A percentile compares a stretch with the other conserved stretches of the same genome.
Evolutionary conservation across 2,329 filamentous ascomycete species (phyloP).

Genomic region (Sporothrix schenckii): DNA sequence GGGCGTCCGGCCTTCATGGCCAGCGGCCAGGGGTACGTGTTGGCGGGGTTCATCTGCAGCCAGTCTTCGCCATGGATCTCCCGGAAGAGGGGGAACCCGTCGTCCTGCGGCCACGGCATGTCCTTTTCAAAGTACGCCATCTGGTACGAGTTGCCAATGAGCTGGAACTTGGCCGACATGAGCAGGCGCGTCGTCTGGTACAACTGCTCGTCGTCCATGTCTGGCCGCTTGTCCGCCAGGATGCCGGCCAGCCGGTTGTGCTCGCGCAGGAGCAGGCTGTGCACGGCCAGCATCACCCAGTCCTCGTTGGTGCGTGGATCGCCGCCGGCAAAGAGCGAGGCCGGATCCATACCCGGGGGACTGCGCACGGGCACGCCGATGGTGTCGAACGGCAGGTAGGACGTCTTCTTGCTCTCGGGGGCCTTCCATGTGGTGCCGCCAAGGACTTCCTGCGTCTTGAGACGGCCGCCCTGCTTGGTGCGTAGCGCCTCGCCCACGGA

Average conservation of each 20-base stretch:
- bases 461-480: conserved; percentile 30
- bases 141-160: conserved; percentile 35
- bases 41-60: conserved; percentile 34
- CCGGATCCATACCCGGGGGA: conserved; percentile 28
- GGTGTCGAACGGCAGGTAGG: conserved; percentile 34
- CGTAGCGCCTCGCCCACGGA: conserved; percentile 32
- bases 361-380: conserved; percentile 29
- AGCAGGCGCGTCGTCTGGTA: conserved; percentile 35
- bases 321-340: conserved; percentile 33
- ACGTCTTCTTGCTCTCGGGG: conserved; percentile 6
- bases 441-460: conserved; percentile 31
- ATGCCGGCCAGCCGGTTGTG: conserved; percentile 35
- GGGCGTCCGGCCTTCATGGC: conserved; percentile 32
- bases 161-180: conserved; percentile 34
- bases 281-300: conserved; percentile 34
- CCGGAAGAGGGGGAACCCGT: conserved; percentile 34
- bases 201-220: conserved; percentile 33
- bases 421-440: conserved; percentile 16
- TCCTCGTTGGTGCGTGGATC: conserved; percentile 36
- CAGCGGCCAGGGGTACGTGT: conserved; percentile 34
- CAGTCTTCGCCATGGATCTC: conserved; percentile 33
- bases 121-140: conserved; percentile 35
- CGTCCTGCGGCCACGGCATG: conserved; percentile 35
- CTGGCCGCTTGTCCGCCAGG: conserved; percentile 30
- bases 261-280: conserved; percentile 34